Evolutionary conservation across 2,329 filamentous ascomycete species (phyloP), one percentile per base, ranked within the genome.

Genomic region (Colletotrichum sp.): DNA sequence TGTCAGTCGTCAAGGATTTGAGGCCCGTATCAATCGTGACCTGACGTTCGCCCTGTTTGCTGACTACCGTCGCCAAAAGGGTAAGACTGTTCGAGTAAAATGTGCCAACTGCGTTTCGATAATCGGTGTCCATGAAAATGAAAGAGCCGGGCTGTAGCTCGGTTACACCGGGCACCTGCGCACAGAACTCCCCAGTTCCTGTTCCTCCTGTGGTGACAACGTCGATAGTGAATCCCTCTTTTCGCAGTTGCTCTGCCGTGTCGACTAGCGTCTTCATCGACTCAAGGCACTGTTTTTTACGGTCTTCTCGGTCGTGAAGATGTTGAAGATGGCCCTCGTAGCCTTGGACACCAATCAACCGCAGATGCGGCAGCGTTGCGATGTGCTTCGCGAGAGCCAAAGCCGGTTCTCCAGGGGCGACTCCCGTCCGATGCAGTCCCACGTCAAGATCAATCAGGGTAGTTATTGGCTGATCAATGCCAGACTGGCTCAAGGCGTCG

Each of bases 41-140:
- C 18, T 79, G 79, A 13, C 83, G 83, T 0, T 83, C 80, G 0
- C 86, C 86, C 77, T 89, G 87, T 73, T 84, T 83, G 81, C 87
- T 89, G 21, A 90, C 75, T 1, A 89, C 87, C 0, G 88, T 89
- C 0, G 87, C 83, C 24, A 89, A 76, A 8, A 90, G 84, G 0
- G 87, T 87, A 30, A 90, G 76, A 62, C 87, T 89, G 76, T 90
- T 87, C 1, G 83, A 82, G 78, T 88, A 90, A 70, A 85, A 85
- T 0, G 83, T 81, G 1, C 89, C 89, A 0, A 90, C 83, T 0
- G 89, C 89, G 67, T 88, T 87, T 4, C 88, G 85, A 77, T 90
- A 90, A 78, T 90, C 89, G 3, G 88, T 89, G 72, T 90, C 89
- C 89, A 90, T 90, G 79, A 90, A 90, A 71, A 90, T 85, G 74